Base-by-base conservation (phyloP, 2,329 filamentous ascomycete genomes). In the Ceratocystis lukuohia region DNA sequence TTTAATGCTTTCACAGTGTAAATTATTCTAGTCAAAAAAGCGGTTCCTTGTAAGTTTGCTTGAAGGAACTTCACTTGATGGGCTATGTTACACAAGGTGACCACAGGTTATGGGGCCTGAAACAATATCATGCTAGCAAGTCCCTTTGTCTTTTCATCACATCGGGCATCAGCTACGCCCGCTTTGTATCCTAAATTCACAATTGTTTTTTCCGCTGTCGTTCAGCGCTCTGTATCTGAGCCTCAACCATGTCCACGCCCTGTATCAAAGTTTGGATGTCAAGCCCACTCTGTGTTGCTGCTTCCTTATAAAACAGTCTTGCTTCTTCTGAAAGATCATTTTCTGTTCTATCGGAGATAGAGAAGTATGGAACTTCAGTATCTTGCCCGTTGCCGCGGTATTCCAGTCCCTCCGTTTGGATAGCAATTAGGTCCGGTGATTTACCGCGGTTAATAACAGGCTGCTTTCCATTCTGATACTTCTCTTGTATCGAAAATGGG, bases 211-310 rank as follows among this genome's bases (percentile, higher is more conserved):
- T 67, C 12, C 46, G 57, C 30, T 10, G 10, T 17, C 61, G 65
- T 50, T 70, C 64, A 37, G 59, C 48, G 5, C 30, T 61, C n/a
- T 66, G 61, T 56, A 69, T 62, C 20, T 56, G 46, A 28, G 57
- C 45, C 56, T 70, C 68, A n/a, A 65, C 64, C 68, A 68, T 69
- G 20, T 70, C 69, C 6, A 66, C 69, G 25, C 66, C 66, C 44
- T 61, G 62, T 15, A 70, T 61, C 15, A 69, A 15, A 4, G 63
- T 67, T n/a, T 67, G 30, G 12, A 67, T 61, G 33, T 65, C 57
- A 15, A 69, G 48, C 20, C 65, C 68, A 50, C 61, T 65, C 15
- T 44, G 41, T 56, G 30, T 48, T 48, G 68, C 56, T 17, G 67
- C 69, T n/a, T 65, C 53, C 12, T 67, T 46, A 20, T 70, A 70